phyloP scores from a whole-genome alignment of 345 rosid species.

The Eutrema heterophyllum region DNA sequence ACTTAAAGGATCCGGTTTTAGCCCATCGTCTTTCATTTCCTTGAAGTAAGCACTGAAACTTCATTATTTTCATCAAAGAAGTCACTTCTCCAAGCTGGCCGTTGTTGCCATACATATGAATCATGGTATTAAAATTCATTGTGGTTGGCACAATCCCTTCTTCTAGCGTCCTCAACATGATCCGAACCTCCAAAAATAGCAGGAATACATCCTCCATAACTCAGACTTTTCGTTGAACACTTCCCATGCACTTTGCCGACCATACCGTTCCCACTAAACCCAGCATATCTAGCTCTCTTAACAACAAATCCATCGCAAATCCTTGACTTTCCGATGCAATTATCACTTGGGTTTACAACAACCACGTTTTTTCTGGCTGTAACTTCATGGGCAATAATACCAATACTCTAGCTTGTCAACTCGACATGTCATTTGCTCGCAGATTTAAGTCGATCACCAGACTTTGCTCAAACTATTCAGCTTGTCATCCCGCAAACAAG shows the following conservation, averaged over 20 bases:
- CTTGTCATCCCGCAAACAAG: too few species aligned
- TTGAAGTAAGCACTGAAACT: slow-evolving; percentile 58
- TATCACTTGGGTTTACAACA: slow-evolving; percentile 34
- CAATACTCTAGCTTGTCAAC: too few species aligned
- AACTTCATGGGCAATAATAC: slow-evolving; percentile 27
- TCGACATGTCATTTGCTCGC: too few species aligned
- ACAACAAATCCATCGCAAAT: slow-evolving; percentile 13
- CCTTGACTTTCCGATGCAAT: neutral
- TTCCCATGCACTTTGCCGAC: slow-evolving; percentile 43
- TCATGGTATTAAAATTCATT: slow-evolving; percentile 82
- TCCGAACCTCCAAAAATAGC: slow-evolving; percentile 66
- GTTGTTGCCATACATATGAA: slow-evolving; percentile 74
- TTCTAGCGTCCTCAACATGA: slow-evolving; percentile 47
- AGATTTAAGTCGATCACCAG: too few species aligned
- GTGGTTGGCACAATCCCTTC: slow-evolving; percentile 75
- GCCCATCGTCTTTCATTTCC: slow-evolving; percentile 58
- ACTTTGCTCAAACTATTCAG: too few species aligned
- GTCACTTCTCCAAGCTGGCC: slow-evolving; percentile 61
- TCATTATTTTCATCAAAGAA: slow-evolving; percentile 65
- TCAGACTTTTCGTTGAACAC: slow-evolving; percentile 74
- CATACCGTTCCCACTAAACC: neutral
- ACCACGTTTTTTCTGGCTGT: slow-evolving; percentile 23
- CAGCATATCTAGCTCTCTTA: slow-evolving; percentile 11
- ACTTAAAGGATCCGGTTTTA: slow-evolving; percentile 77
- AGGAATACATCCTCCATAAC: slow-evolving; percentile 67